These are phyloP conservation scores for Candida glucosophila DNA, from an alignment of 1,139 yeast genomes.

Conservation along the genomic window DNA sequence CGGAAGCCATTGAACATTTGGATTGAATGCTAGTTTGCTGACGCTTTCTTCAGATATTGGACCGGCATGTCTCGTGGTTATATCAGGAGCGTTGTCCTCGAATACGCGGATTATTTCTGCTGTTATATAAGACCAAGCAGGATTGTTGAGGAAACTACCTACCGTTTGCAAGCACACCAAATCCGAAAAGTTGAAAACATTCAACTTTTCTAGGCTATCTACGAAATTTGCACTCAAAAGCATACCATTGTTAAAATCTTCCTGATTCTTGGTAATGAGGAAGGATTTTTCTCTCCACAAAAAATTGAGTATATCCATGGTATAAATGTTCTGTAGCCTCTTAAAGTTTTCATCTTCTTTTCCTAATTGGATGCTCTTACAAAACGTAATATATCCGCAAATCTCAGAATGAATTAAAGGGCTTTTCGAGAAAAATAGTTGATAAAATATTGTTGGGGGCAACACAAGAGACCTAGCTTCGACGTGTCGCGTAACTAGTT, in stretches of 20 bases:
- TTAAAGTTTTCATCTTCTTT: slow-evolving; percentile 8
- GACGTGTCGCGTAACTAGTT: slow-evolving; percentile 7
- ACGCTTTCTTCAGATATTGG: slow-evolving; percentile 33
- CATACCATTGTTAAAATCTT: slow-evolving; percentile 25
- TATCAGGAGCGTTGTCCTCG: slow-evolving; percentile 30
- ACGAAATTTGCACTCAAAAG: slow-evolving; percentile 31
- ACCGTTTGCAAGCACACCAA: slow-evolving; percentile 20
- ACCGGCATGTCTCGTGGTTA: slow-evolving; percentile 33
- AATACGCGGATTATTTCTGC: slow-evolving; percentile 36
- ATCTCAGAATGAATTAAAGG: slow-evolving; percentile 38
- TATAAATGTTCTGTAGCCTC: slow-evolving; percentile 41
- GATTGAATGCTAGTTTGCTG: slow-evolving; percentile 10
- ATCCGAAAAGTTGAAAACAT: slow-evolving; percentile 14
- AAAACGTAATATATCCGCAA: slow-evolving; percentile 40
- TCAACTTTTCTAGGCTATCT: slow-evolving; percentile 27
- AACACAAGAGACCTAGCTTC: slow-evolving; percentile 16
- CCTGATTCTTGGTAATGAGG: slow-evolving; percentile 8
- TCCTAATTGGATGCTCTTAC: slow-evolving; percentile 25
- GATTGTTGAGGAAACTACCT: slow-evolving; percentile 48
- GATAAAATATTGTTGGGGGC: slow-evolving; percentile 30
- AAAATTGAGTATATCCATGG: slow-evolving; percentile 53
- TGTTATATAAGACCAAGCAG: slow-evolving; percentile 42
- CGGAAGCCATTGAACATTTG: slow-evolving; percentile 20
- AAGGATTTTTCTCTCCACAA: slow-evolving; percentile 52
- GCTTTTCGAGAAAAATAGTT: slow-evolving; percentile 26